Percentiles rank a stretch among this genome's conserved stretches.
phyloP scores from a whole-genome alignment of 148 eudicot species.

The Vaccinium myrtillus region DNA sequence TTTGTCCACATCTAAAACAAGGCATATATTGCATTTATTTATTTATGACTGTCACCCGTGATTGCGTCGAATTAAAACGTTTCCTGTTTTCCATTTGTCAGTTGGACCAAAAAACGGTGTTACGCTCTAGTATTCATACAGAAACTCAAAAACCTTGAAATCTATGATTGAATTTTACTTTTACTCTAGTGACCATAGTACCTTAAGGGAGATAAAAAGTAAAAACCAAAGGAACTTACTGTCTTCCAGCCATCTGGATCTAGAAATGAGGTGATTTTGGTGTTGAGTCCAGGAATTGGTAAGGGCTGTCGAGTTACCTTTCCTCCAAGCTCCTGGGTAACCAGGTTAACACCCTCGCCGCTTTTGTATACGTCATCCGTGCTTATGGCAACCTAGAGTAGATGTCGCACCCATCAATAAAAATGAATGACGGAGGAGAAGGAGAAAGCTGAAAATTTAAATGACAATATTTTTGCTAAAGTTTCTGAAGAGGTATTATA shows the following conservation, averaged over 20 bases:
- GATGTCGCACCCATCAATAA: conserved; percentile 5
- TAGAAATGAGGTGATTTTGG: conserved; percentile 76
- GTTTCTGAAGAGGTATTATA: not conserved
- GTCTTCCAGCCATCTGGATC: conserved; percentile 66
- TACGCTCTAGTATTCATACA: not conserved
- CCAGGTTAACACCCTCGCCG: conserved; percentile 73
- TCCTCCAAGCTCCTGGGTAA: conserved; percentile 86
- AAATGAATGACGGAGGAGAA: not conserved
- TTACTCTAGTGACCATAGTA: not conserved
- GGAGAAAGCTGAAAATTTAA: not conserved
- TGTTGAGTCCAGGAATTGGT: conserved; percentile 84
- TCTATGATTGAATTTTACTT: not conserved
- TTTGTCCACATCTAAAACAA: not conserved
- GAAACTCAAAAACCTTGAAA: not conserved
- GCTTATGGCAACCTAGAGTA: conserved; percentile 74
- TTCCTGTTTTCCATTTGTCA: not conserved
- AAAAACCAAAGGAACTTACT: conserved; percentile 10
- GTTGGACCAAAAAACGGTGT: not conserved
- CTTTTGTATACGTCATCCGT: conserved; percentile 94
- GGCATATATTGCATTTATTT: not conserved
- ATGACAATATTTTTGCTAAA: not conserved
- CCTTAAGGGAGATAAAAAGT: not conserved
- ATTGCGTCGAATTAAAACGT: not conserved
- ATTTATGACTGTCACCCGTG: not conserved
- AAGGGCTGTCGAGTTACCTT: conserved; percentile 82